phyloP scores from a whole-genome alignment of 1,139 yeast species.

The Kluyveromyces sp. region DNA sequence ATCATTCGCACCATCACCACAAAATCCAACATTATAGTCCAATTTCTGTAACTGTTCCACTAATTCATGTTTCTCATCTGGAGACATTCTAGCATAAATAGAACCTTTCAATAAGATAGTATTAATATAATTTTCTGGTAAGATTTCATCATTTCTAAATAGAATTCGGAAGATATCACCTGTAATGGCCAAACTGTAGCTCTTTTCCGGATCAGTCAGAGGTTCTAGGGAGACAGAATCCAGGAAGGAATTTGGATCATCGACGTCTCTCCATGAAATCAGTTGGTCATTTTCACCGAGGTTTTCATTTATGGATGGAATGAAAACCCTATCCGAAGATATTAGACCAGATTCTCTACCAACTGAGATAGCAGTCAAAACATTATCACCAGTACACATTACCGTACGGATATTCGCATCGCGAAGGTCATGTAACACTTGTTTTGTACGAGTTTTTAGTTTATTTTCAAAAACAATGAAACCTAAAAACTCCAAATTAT shows the following conservation, averaged over 20 bases:
- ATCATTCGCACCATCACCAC: constrained; percentile 97
- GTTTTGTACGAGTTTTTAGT: constrained; percentile 59
- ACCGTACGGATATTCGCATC: constrained; percentile 71
- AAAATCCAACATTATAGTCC: constrained; percentile 91
- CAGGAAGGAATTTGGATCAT: constrained; percentile 43
- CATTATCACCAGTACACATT: constrained; percentile 98
- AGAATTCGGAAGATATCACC: constrained; percentile 85
- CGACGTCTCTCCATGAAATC: constrained; percentile 59
- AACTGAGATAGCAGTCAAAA: constrained; percentile 89
- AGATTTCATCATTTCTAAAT: constrained; percentile 42
- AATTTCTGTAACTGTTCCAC: constrained; percentile 78
- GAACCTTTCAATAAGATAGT: constrained; percentile 64
- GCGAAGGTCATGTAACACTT: constrained; percentile 49
- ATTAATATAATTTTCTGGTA: constrained; percentile 37
- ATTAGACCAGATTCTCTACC: constrained; percentile 76
- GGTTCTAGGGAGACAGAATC: constrained; percentile 62
- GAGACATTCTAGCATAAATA: constrained; percentile 95
- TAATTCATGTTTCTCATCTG: constrained; percentile 94
- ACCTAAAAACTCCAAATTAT: constrained; percentile 65
- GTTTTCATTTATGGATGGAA: constrained; percentile 49
- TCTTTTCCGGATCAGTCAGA: constrained; percentile 26
- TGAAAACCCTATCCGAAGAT: constrained; percentile 44
- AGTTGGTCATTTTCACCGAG: constrained; percentile 25
- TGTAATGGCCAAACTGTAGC: constrained; percentile 72
- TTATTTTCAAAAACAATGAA: constrained; percentile 90